Evolutionary conservation across 2,329 filamentous ascomycete genomes (phyloP).

Genomic region (Aureobasidium sp.): DNA sequence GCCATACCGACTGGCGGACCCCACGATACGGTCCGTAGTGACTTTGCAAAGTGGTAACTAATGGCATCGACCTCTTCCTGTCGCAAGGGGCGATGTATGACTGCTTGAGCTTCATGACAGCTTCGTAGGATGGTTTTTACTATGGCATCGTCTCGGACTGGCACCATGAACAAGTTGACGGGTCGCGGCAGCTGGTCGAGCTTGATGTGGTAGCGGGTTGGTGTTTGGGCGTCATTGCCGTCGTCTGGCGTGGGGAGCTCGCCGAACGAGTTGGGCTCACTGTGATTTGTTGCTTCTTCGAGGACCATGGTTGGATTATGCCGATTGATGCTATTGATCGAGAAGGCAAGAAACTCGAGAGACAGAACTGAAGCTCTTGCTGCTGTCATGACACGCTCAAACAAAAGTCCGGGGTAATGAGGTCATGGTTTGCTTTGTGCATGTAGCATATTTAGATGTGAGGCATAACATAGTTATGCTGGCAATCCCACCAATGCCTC

Average conservation of each 20-base stretch:
- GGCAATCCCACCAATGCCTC: no score
- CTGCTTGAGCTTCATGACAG: conserved; percentile 23
- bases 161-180: conserved; percentile 27
- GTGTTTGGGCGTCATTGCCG: not conserved
- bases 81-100: conserved; percentile 31
- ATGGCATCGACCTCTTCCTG: conserved; percentile 37
- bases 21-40: conserved; percentile 31
- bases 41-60: conserved; percentile 32
- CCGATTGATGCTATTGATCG: not conserved
- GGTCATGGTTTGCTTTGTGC: not conserved
- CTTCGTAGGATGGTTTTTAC: conserved; percentile 25
- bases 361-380: not conserved
- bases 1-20: conserved; percentile 29
- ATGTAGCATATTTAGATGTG: no score
- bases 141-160: conserved; percentile 24
- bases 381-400: not conserved
- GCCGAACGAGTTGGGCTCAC: conserved; percentile 1
- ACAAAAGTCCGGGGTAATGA: not conserved
- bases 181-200: conserved; percentile 30
- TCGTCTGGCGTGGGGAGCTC: not conserved
- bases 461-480: no score
- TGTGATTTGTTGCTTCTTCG: not conserved
- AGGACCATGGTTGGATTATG: not conserved
- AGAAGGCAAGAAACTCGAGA: not conserved
- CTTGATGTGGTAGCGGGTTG: conserved; percentile 26